Percentiles rank a stretch among this genome's conserved stretches.
Conservation (phyloP, 2,329 filamentous ascomycete genomes). For the Tolypocladium paradoxum region DNA sequence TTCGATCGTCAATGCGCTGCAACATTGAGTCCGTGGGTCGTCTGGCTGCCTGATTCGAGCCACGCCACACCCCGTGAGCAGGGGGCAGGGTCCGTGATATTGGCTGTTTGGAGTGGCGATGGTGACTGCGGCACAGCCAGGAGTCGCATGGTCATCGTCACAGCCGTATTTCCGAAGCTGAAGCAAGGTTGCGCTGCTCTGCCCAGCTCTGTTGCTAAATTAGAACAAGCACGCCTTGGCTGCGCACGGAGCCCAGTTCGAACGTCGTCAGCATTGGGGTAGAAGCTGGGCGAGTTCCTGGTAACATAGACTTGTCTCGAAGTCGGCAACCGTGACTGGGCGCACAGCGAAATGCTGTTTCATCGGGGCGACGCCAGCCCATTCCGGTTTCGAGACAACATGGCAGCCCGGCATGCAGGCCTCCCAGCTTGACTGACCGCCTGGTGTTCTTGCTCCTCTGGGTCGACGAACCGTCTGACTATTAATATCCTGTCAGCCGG, state of each 20-base stretch:
- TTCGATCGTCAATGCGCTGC: no score
- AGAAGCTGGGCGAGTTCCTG: not conserved
- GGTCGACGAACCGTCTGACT: not conserved
- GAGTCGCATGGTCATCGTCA: not conserved
- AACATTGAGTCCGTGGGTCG: no score
- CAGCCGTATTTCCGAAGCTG: not conserved
- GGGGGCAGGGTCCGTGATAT: not conserved
- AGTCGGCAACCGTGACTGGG: not conserved
- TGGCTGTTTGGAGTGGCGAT: not conserved
- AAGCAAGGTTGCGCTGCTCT: not conserved
- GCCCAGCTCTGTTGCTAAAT: not conserved
- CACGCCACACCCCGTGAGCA: constrained; percentile 1
- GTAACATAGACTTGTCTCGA: not conserved
- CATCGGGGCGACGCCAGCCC: not conserved
- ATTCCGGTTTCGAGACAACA: not conserved
- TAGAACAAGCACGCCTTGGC: not conserved
- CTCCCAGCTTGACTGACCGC: not conserved
- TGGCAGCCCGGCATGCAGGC: no score
- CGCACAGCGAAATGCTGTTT: not conserved
- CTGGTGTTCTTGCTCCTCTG: not conserved
- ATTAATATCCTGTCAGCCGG: not conserved
- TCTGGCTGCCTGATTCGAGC: constrained; percentile 1
- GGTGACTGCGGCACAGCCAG: not conserved
- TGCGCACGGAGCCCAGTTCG: not conserved
- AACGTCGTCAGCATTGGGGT: not conserved